Base-by-base conservation (phyloP, 306 rosid genomes). In the Rubus idaeus region DNA sequence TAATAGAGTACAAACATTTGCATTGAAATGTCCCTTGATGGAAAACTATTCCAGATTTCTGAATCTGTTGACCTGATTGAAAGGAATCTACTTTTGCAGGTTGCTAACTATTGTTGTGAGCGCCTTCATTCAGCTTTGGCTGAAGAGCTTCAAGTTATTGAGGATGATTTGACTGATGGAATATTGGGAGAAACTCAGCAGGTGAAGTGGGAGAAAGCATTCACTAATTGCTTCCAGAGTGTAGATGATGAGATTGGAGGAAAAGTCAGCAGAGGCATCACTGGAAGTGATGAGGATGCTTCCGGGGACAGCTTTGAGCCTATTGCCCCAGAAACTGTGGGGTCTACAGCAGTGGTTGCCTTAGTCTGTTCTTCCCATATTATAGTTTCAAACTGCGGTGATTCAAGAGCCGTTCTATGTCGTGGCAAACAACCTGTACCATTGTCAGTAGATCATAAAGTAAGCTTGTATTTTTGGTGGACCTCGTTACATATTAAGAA, bases 381-480 rank as follows among this genome's bases (percentile, higher is more conserved):
- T 66, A 88, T 88, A 58, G 89, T 88, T 74, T 86, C 91, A 0
- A 88, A 85, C 78, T 88, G 89, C 58, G 91, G 91, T 10, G 91
- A 88, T 75, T 88, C 91, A 53, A 83, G 91, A 88, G 88, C 91
- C 8, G 88, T 88, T 46, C 76, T 88, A 14, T 85, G 83, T 62
- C 91, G 91, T 37, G 89, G 87, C 39, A 88, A 88, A 85, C 87
- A 85, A 85, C 44, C 91, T 4, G 61, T 88, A 30, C 76, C 89
- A 0, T 66, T 85, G 55, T 88, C 91, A 44, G 83, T 85, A 37
- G 91, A 88, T 71, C 91, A 88, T 61, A 88, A 85, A 79, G 91
- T 88, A 83, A 55, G 81, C 26, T 61, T 12, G 55, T 76, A 51
- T 60, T 47, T 60, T 61, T 37, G 26, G 72, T 73, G 12, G 56